A percentile compares a stretch with the other conserved stretches of the same genome.
Evolutionary conservation across 495 filamentous ascomycete genomes (phyloP).

Genomic region (Mycothermus thermophilus): DNA sequence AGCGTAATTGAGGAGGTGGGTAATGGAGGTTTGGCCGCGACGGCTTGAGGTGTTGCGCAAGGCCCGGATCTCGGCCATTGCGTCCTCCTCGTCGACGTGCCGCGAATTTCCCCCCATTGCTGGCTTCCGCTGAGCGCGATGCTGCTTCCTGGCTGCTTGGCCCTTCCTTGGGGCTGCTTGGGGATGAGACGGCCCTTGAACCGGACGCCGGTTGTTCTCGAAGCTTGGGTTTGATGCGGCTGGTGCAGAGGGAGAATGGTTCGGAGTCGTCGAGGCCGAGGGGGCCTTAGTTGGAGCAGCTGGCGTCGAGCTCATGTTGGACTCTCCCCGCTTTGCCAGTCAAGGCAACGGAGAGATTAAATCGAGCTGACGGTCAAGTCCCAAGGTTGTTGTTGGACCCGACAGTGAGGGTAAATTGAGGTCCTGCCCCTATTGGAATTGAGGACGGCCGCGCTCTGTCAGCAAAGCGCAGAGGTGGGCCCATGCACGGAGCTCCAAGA

Average conservation of each 20-base stretch:
- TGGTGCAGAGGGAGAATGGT: slow-evolving; percentile 13
- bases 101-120: slow-evolving; percentile 11
- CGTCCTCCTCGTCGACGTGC: slow-evolving; percentile 50
- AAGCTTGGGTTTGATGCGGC: slow-evolving; percentile 26
- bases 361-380: too few species aligned
- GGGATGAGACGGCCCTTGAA: slow-evolving; percentile 39
- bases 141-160: slow-evolving; percentile 61
- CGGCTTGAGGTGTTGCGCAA: slow-evolving; percentile 74
- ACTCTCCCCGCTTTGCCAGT: slow-evolving; percentile 6
- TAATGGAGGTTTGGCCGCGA: slow-evolving; percentile 90
- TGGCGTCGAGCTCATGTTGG: slow-evolving; percentile 33
- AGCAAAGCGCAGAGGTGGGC: too few species aligned
- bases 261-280: slow-evolving; percentile 16
- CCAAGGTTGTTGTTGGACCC: too few species aligned
- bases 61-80: slow-evolving; percentile 68
- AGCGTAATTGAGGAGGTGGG: slow-evolving; percentile 86
- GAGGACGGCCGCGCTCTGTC: too few species aligned
- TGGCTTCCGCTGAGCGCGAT: slow-evolving; percentile 43
- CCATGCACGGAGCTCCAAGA: too few species aligned
- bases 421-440: too few species aligned
- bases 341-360: slow-evolving; percentile 4
- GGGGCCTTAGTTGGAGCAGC: slow-evolving; percentile 32
- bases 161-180: slow-evolving; percentile 50
- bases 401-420: too few species aligned
- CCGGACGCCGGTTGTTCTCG: slow-evolving; percentile 48